phyloP scores from a whole-genome alignment of 139 green algal species.

The Micractinium conductrix region DNA sequence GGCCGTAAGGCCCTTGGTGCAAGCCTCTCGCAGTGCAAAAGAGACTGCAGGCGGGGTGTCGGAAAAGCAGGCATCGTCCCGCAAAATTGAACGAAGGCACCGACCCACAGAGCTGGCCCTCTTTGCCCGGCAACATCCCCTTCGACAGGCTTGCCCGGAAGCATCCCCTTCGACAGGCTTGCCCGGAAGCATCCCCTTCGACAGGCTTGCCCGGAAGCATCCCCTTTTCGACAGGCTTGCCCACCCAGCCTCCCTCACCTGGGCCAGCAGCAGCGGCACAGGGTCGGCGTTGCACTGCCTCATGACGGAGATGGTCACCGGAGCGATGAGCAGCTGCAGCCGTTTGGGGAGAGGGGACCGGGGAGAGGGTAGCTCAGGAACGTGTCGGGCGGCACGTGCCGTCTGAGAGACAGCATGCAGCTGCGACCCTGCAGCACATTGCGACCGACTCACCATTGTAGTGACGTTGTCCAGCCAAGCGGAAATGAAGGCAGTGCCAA shows the following conservation, averaged over 20 bases:
- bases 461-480: conserved; percentile 71
- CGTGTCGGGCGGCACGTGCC: no score
- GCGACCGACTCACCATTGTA: conserved; percentile 41
- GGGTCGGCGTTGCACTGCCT: conserved; percentile 52
- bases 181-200: no score
- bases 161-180: no score
- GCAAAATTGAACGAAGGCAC: background rate
- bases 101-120: background rate
- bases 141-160: no score
- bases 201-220: no score
- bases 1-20: no score
- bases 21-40: no score
- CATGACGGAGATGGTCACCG: conserved; percentile 59
- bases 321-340: conserved; percentile 51
- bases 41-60: no score
- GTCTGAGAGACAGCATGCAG: background rate
- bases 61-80: no score
- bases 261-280: conserved; percentile 53
- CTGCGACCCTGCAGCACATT: no score
- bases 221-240: background rate
- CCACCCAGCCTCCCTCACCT: background rate
- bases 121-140: no score
- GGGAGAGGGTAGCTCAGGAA: background rate
- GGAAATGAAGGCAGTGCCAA: conserved; percentile 41
- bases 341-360: background rate